Evolutionary conservation across 148 eudicot genomes (phyloP), one percentile per base, ranked within the genome.

Genomic region (Amaranthus hypochondriacus): DNA sequence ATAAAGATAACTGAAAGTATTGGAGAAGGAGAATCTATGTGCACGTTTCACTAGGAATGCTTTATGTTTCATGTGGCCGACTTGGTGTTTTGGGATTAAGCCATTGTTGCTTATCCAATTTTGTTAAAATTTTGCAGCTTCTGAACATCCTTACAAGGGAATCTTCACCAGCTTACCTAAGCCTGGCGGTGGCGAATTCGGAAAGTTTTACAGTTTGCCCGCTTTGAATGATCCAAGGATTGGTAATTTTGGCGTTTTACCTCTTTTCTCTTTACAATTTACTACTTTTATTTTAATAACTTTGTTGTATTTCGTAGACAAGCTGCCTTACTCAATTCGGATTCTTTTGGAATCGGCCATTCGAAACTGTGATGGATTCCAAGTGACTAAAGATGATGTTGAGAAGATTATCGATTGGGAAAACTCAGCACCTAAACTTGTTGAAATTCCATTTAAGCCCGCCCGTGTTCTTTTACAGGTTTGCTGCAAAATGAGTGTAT

Each of bases 391-490:
- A 84, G 81, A 81, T 57, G 98, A 93, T 80, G 97, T 93, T 51
- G 97, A 93, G 84, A 93, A 93, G 83, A 93, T 93, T 77, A 85
- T 93, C 63, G 98, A 93, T 82, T 93, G 98, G 98, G 95, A 93
- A 77, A 93, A 85, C 74, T 76, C 92, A 61, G 83, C 98, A 56
- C 97, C 98, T 4, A 93, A 93, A 75, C 91, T 80, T 67, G 98
- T 93, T 77, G 98, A 93, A 78, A 93, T 93, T 50, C 94, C 98
- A 7, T 93, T 93, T 66, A 93, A 93, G 81, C 98, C 98, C 84
- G 95, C 95, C 58, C 98, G 98, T 82, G 98, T 93, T 62, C 87
- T 93, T 47, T 77, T 93, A 49, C 98, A 93, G 97, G 98, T 91
- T 66, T 64, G 73, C 64, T 54, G 4, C 46, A 52, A 72, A 4